phyloP scores from a whole-genome alignment of 768 basidiomycete genomes.

The Serpula lacrymans region DNA sequence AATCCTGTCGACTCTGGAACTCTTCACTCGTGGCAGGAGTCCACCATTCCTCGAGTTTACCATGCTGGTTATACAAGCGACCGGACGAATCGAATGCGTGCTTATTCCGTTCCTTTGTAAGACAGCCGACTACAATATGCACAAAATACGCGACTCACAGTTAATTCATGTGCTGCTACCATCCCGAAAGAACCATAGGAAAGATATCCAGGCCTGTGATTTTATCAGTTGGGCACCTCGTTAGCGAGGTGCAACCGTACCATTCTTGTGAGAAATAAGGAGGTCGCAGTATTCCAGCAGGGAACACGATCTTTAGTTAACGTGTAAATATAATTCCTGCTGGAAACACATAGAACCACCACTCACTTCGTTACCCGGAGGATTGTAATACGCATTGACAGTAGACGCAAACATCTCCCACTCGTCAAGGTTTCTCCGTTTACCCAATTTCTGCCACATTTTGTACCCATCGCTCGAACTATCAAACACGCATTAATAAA shows the following conservation, averaged over 20 bases:
- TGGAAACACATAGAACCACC: neutral
- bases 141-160: slow-evolving; percentile 42
- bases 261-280: slow-evolving; percentile 87
- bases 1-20: slow-evolving; percentile 80
- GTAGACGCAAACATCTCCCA: slow-evolving; percentile 91
- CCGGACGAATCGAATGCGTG: slow-evolving; percentile 92
- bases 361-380: slow-evolving; percentile 80
- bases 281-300: slow-evolving; percentile 90
- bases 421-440: slow-evolving; percentile 57
- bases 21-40: slow-evolving; percentile 80
- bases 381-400: slow-evolving; percentile 87
- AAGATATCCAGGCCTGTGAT: slow-evolving; percentile 78
- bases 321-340: neutral
- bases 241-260: slow-evolving; percentile 37
- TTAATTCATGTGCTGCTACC: slow-evolving; percentile 90
- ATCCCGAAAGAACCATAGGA: slow-evolving; percentile 91
- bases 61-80: slow-evolving; percentile 85
- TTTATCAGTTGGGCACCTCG: slow-evolving; percentile 1
- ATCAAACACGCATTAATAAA: slow-evolving; percentile 3
- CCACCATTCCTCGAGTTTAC: slow-evolving; percentile 92
- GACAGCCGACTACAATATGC: neutral
- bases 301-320: slow-evolving; percentile 76
- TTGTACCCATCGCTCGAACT: slow-evolving; percentile 61
- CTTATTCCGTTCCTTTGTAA: slow-evolving; percentile 38
- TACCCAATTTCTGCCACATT: slow-evolving; percentile 75